phyloP scores from a whole-genome alignment of 305 asterid species.

The Rubia peregrina region DNA sequence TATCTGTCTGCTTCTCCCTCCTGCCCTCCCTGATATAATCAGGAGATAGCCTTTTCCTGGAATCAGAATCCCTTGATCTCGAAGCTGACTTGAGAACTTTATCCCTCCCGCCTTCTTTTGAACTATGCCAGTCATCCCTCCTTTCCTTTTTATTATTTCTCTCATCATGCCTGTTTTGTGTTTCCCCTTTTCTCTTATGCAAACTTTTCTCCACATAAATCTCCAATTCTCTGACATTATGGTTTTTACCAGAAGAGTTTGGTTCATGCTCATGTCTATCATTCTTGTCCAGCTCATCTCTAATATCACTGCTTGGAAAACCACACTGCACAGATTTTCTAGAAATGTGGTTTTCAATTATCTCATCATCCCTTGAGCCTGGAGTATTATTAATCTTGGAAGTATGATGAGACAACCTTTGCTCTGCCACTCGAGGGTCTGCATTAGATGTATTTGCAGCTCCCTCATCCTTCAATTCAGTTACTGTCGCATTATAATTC shows the following conservation, averaged over 20 bases:
- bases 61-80: conserved; percentile 50
- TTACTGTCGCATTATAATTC: conserved; percentile 18
- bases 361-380: conserved; percentile 29
- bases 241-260: conserved; percentile 34
- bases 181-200: conserved; percentile 49
- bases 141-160: conserved; percentile 41
- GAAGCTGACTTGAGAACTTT: conserved; percentile 42
- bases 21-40: conserved; percentile 46
- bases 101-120: conserved; percentile 57
- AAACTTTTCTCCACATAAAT: conserved; percentile 32
- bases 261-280: conserved; percentile 38
- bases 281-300: conserved; percentile 43
- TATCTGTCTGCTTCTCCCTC: conserved; percentile 38
- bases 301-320: conserved; percentile 23
- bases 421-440: conserved; percentile 28
- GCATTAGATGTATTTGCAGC: conserved; percentile 32
- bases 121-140: conserved; percentile 36
- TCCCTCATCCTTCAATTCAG: conserved; percentile 26
- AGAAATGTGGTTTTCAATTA: conserved; percentile 31
- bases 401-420: conserved; percentile 26
- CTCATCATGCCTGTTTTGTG: conserved; percentile 46
- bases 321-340: conserved; percentile 33
- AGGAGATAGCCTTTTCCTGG: conserved; percentile 60
- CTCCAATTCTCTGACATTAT: conserved; percentile 29
- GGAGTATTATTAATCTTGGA: conserved; percentile 24